Evolutionary conservation across 2,329 filamentous ascomycete genomes (phyloP), one percentile per base, ranked within the genome.

Genomic region (Hysterium pulicare): DNA sequence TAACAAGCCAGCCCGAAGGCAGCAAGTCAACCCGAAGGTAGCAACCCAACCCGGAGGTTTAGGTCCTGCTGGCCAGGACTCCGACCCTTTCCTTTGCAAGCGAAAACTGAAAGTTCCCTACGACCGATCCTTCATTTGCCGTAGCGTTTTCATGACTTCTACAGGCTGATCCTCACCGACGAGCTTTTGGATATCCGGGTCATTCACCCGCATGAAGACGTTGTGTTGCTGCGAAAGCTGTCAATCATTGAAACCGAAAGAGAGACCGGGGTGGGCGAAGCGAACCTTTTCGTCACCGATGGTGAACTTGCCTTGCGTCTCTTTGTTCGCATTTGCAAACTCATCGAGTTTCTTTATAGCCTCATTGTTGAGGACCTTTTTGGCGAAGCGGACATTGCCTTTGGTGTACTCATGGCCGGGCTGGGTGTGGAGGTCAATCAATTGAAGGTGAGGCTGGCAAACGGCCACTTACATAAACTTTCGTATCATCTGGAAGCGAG

Each of bases 391-490:
- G 58, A 93, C 89, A 61, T 98, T 98, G 39, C 85, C 79, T 69
- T 93, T 95, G n/a, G 93, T 98, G 71, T 98, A 98, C 68, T 97
- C 93, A 59, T 98, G 93, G 3, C 93, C 93, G 15, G 91, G 90
- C 84, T 91, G 48, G 7, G 5, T 26, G 33, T 7, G 30, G 4
- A 16, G 20, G 5, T 11, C 7, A 6, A 42, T 8, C 40, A 19
- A 23, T 15, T 17, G 28, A 20, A 8, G 10, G 16, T 19, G 19
- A 10, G 20, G 21, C 1, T 6, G 26, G 16, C 23, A 4, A 4
- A n/a, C 15, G 16, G 35, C 17, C 38, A 73, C 83, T 62, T 69
- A 91, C 87, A 63, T 88, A 98, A 51, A 98, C 88, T 51, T 85
- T 85, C 1, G 93, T 97, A 57, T 97, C 90, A 54, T 95, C 85